These are phyloP conservation scores for Urtica urens DNA, from an alignment of 306 rosid species.

Conservation along the genomic window DNA sequence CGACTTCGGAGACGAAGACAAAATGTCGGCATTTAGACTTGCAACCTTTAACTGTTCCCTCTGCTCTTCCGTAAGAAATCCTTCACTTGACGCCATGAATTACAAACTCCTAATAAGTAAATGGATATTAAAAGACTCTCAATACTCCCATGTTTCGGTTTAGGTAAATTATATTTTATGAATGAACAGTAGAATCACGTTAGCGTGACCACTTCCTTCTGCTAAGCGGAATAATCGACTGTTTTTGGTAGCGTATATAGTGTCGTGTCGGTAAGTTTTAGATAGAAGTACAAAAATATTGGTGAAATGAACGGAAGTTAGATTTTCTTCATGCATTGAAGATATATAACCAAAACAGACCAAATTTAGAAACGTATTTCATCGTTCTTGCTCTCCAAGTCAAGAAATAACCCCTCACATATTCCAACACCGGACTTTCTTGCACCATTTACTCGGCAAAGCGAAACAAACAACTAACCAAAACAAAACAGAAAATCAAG, in stretches of 20 bases:
- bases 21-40: slow-evolving; percentile 52
- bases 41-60: slow-evolving; percentile 71
- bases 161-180: background rate
- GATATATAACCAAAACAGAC: background rate
- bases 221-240: too few species aligned
- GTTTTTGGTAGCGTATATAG: too few species aligned
- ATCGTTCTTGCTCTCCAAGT: slow-evolving; percentile 2
- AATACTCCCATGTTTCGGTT: background rate
- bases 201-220: too few species aligned
- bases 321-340: too few species aligned
- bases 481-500: background rate
- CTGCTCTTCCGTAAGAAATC: slow-evolving; percentile 85
- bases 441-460: slow-evolving; percentile 5
- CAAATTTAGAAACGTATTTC: background rate
- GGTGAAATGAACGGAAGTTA: too few species aligned
- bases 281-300: too few species aligned
- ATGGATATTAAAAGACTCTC: too few species aligned
- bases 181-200: too few species aligned
- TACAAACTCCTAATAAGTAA: slow-evolving; percentile 6
- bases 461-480: slow-evolving; percentile 11
- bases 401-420: background rate
- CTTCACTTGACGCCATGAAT: slow-evolving; percentile 75
- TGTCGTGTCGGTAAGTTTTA: too few species aligned
- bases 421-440: background rate
- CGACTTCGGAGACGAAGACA: slow-evolving; percentile 85